These are phyloP conservation scores for Diplotaxis tenuifolia DNA, from an alignment of 345 rosid genomes.

Conservation along the genomic window DNA sequence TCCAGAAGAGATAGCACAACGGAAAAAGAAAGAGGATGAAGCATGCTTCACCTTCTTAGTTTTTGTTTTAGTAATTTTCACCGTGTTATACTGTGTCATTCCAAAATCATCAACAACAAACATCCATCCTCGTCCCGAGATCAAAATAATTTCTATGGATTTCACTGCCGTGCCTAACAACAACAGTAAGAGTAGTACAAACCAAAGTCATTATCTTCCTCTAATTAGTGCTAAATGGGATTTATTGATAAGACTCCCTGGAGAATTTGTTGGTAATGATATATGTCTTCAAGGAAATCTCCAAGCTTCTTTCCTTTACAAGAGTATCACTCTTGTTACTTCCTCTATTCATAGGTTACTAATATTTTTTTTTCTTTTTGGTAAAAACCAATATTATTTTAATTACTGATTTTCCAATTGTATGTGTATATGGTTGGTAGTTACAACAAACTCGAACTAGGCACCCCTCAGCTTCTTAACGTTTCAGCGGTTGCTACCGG, in stretches of 20 bases:
- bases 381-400: not conserved
- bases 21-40: no score
- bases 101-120: no score
- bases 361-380: no score
- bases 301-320: not conserved
- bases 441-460: not conserved
- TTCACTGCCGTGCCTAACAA: not conserved
- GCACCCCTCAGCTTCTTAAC: not conserved
- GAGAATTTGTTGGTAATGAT: not conserved
- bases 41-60: no score
- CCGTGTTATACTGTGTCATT: no score
- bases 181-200: not conserved
- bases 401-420: not conserved
- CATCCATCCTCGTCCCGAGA: no score
- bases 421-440: not conserved
- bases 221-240: not conserved
- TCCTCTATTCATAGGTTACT: not conserved
- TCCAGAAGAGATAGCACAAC: no score
- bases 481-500: not conserved
- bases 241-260: not conserved
- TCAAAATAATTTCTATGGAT: not conserved
- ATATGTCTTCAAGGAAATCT: not conserved
- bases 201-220: not conserved
- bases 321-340: not conserved
- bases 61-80: no score